Conservation (phyloP, 2,329 filamentous ascomycete genomes). For the Didymellaceae sp. region DNA sequence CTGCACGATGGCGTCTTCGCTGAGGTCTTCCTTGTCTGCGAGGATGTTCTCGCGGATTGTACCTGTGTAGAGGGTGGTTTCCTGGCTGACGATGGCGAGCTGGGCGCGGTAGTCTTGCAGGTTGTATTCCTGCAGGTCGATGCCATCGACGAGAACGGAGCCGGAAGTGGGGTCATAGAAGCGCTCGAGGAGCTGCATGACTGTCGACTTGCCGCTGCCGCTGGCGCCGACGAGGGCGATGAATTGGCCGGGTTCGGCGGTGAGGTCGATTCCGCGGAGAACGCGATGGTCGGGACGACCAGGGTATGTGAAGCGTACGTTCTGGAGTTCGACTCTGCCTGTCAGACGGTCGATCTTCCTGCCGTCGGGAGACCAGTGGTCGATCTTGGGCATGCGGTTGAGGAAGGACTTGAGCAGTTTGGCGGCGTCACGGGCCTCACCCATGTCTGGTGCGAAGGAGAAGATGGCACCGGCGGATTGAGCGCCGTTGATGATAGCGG, state of each 20-base stretch:
- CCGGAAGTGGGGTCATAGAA: constrained; percentile 92
- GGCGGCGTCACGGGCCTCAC: constrained; percentile 87
- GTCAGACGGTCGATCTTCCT: constrained; percentile 59
- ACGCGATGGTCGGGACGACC: constrained; percentile 92
- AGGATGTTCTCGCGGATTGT: constrained; percentile 89
- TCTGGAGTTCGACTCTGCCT: constrained; percentile 84
- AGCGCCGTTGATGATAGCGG: constrained; percentile 85
- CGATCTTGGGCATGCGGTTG: constrained; percentile 78
- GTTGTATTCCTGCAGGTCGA: constrained; percentile 78
- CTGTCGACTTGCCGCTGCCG: constrained; percentile 93
- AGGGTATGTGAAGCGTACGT: constrained; percentile 94
- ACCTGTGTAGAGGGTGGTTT: constrained; percentile 93
- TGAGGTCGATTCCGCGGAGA: constrained; percentile 79
- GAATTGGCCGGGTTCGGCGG: constrained; percentile 78
- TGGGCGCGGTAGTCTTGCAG: constrained; percentile 84
- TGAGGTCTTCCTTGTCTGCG: constrained; percentile 65
- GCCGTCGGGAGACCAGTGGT: constrained; percentile 51
- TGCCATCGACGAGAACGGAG: constrained; percentile 79
- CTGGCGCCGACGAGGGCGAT: constrained; percentile 91
- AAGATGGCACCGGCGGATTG: constrained; percentile 94
- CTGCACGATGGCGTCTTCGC: constrained; percentile 74
- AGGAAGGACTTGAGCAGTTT: constrained; percentile 81
- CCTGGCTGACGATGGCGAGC: constrained; percentile 92
- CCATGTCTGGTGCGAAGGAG: constrained; percentile 95
- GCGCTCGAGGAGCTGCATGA: constrained; percentile 87